These are phyloP conservation scores for Alternaria brassicae DNA, from an alignment of 2,329 filamentous ascomycete genomes.

Conservation along the genomic window DNA sequence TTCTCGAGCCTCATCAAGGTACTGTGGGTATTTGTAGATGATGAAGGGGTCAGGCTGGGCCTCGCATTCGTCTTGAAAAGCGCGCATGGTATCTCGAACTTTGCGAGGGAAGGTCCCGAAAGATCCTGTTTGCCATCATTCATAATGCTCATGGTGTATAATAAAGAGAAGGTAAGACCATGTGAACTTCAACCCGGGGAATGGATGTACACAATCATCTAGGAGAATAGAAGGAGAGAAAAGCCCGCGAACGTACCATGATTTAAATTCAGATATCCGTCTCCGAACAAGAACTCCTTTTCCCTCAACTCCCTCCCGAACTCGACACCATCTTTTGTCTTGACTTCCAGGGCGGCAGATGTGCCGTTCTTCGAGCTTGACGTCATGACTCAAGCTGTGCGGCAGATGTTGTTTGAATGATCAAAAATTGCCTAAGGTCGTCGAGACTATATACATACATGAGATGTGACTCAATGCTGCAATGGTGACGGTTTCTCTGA, in stretches of 20 bases:
- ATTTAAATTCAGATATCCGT: conserved; percentile 76
- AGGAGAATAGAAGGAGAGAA: background rate
- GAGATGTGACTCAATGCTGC: conserved; percentile 4
- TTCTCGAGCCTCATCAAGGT: conserved; percentile 69
- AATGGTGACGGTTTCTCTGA: background rate
- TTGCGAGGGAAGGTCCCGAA: conserved; percentile 76
- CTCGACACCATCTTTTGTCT: conserved; percentile 30
- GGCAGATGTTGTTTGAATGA: background rate
- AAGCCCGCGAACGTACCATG: conserved; percentile 64
- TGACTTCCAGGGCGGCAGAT: conserved; percentile 17
- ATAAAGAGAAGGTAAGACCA: background rate
- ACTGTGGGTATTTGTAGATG: conserved; percentile 68
- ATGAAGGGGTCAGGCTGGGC: conserved; percentile 77
- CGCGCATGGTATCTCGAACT: conserved; percentile 66
- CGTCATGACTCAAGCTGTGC: conserved; percentile 21
- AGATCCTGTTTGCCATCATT: conserved; percentile 62
- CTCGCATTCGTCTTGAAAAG: conserved; percentile 73
- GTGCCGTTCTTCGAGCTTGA: conserved; percentile 4
- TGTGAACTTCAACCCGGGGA: background rate
- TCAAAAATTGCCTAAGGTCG: background rate
- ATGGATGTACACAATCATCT: background rate
- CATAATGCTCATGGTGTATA: background rate
- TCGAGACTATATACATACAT: background rate
- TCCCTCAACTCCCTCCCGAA: conserved; percentile 63
- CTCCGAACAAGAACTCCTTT: conserved; percentile 73